Base-by-base conservation (phyloP, 1,284 basidiomycete species). In the Hymenochaete sp. region DNA sequence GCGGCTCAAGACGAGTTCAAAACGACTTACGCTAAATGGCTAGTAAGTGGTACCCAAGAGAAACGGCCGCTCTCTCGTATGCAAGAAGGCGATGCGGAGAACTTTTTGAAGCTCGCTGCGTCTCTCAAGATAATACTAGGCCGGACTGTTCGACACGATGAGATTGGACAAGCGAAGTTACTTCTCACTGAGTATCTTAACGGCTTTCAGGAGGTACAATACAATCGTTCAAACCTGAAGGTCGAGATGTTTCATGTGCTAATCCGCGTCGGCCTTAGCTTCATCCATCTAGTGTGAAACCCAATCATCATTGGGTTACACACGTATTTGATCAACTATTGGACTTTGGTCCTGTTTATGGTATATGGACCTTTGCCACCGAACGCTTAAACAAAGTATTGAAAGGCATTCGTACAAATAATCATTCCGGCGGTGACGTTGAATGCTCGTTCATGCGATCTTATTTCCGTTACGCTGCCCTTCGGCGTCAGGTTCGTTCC, bases 371-470 rank as follows among this genome's bases (percentile, higher is more conserved):
- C 1, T 55, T 53, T 38, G 38, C 49, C 8, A 35, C 25, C 3
- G 52, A 55, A 28, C 39, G 52, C 1, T 44, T 55, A 14, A 55
- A 55, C 37, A 53, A 53, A 32, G 14, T 53, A 2, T 26, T 55
- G 11, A 55, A 55, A 40, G 36, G 38, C 5, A 44, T 47, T 21
- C 42, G 37, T 3, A 45, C 47, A 11, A 55, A 51, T 27, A 51
- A 51, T 32, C 49, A 47, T 13, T 42, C 47, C 19, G 47, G 39
- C 7, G 52, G 53, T 24, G 42, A 49, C 21, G 28, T 55, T 9
- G 48, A 45, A 40, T 11, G 21, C 10, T 29, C 37, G 4, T 45
- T 45, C 37, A 39, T 45, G 14, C 37, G 37, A 13, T 16, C 44
- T 13, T 45, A 39, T 38, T 39, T 18, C 25, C 28, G 29, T 13